Conservation (phyloP, 2,329 filamentous ascomycete species). For the Pseudogymnoascus sp. region DNA sequence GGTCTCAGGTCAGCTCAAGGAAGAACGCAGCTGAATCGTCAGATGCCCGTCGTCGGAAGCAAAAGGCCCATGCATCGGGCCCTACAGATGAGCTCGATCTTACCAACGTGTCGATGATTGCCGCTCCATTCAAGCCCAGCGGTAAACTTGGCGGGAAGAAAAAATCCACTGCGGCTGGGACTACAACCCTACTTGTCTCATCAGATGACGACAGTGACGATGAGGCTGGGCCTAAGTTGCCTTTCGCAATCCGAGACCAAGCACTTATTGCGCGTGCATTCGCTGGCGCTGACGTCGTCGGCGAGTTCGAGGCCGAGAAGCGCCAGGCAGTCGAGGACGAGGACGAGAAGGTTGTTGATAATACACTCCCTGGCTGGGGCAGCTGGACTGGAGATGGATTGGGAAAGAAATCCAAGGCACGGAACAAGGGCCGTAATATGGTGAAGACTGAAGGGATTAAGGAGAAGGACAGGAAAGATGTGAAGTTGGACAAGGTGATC, state of each 20-base stretch:
- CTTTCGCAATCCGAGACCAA: conserved; percentile 50
- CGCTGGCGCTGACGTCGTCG: conserved; percentile 75
- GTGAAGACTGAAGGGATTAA: conserved; percentile 66
- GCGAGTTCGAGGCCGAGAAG: conserved; percentile 77
- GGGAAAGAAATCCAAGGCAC: conserved; percentile 57
- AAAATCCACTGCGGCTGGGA: conserved; percentile 21
- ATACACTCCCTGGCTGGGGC: conserved; percentile 90
- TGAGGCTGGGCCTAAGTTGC: conserved; percentile 44
- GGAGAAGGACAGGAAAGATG: conserved; percentile 69
- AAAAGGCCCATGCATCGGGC: conserved; percentile 23
- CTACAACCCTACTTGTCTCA: conserved; percentile 18
- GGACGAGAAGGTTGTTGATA: conserved; percentile 73
- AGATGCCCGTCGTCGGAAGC: conserved; percentile 24
- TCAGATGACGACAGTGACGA: conserved; percentile 30
- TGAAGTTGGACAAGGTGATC: conserved; percentile 74
- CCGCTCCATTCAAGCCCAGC: conserved; percentile 21
- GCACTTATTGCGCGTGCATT: conserved; percentile 76
- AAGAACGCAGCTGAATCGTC: conserved; percentile 21
- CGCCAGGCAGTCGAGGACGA: conserved; percentile 61
- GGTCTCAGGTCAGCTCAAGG: conserved; percentile 24
- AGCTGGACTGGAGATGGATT: conserved; percentile 82
- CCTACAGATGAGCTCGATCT: conserved; percentile 27
- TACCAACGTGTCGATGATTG: conserved; percentile 24
- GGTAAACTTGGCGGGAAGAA: conserved; percentile 22
- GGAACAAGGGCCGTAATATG: conserved; percentile 53